Evolutionary conservation across 768 basidiomycete genomes (phyloP), one percentile per base, ranked within the genome.

Genomic region (Solioccasus polychromus): DNA sequence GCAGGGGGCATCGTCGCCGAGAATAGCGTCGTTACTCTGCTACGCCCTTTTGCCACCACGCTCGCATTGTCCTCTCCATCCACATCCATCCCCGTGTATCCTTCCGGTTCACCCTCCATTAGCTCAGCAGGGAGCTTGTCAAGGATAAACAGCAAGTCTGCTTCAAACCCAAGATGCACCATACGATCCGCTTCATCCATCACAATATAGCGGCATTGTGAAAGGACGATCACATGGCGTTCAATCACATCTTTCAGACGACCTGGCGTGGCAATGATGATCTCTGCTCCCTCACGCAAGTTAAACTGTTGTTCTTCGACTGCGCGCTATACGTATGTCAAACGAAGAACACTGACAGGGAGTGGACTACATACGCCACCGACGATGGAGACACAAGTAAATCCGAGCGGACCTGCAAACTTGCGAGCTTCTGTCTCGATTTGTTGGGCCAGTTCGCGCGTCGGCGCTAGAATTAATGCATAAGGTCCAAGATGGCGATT

Each of bases 151-250:
- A 88, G 92, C 36, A 99, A 70, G 63, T 96, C 94, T 14, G 78
- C 80, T 67, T 99, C 96, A 63, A 99, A 99, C 14, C 96, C 96
- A 24, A 98, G 82, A 60, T 94, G 85, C 50, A 99, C 94, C 96
- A 99, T 98, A 41, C 96, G 82, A 66, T 99, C 96, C 14, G 96
- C 96, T 74, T 99, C 96, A 65, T 99, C 96, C 96, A 99, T 96
- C 54, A 99, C 95, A 48, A 99, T 85, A 61, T 99, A 98, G 2
- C 92, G 91, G 67, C 96, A 98, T 67, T 99, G 96, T 7, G 89
- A 88, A 35, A 99, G 78, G 17, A 99, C 96, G 34, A 99, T 76
- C 36, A 98, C 92, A 64, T 88, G 90, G 18, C 93, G 83, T 69
- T 99, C 95, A 49, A 99, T 85, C 44, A 97, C 92, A 62, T 98